Base-by-base conservation (phyloP, 2,329 filamentous ascomycete species). In the Phialophora verrucosa region DNA sequence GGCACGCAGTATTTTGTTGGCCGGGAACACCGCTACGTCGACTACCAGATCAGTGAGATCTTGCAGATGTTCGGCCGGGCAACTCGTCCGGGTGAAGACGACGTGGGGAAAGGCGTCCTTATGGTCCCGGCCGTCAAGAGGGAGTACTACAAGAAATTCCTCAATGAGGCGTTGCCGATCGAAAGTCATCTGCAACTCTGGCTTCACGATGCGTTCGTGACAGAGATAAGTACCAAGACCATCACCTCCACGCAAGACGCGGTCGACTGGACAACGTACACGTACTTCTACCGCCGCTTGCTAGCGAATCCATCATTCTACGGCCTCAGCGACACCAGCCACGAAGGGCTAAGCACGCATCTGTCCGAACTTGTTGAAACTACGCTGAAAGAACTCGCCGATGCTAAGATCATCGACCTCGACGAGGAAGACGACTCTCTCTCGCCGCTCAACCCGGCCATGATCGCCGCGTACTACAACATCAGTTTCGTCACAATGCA, bases 401-500 rank as follows among this genome's bases (percentile, higher is more conserved):
- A 98, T 74, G 93, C 93, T 42, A 96, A 96, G 83, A 94, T 99
- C 70, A 93, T 99, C 72, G 93, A 98, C 73, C 87, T 97, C 57
- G 94, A 98, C 71, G 93, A 97, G 75, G 93, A 96, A 58, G 94
- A 98, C 75, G 94, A 96, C 73, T 89, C 89, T 0, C 90, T 98
- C 53, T 87, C 91, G 20, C 93, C 95, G 14, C 87, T 97, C 74
- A 98, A 99, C 78, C 91, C 94, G 2, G 95, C 95, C 72, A 97
- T 97, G 91, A 98, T 99, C 75, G 93, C 92, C 10, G 93, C 95
- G 1, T 98, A 99, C 84, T 99, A 99, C 85, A 98, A 97, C 79
- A 97, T 99, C 75, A 97, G 94, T 5, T 98, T 97, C 81, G 91
- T 97, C 78, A 99, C 95, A 2, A 99, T 99, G 93, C 94, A 99